These are phyloP conservation scores for Tricholomella constricta DNA, from an alignment of 768 basidiomycete species.

Conservation along the genomic window DNA sequence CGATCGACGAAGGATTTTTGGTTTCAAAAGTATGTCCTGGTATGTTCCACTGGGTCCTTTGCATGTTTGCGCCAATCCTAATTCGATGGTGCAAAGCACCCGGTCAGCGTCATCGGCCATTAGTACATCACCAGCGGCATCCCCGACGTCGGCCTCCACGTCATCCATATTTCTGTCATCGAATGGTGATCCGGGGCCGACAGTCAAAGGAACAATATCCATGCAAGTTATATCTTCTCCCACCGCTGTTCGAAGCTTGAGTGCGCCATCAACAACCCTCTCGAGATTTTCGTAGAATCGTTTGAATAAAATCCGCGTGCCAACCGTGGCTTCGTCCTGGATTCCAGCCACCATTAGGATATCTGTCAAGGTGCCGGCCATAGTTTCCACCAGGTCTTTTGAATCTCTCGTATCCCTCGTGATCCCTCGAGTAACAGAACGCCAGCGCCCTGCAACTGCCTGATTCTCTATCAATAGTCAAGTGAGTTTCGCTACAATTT, in stretches of 20 bases:
- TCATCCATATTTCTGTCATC: conserved; percentile 5
- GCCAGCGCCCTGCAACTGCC: conserved; percentile 53
- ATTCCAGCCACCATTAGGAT: conserved; percentile 12
- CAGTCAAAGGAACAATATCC: conserved; percentile 3
- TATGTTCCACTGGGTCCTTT: not conserved
- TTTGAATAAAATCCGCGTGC: not conserved
- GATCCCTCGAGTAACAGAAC: conserved; percentile 46
- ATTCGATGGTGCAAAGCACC: conserved; percentile 3
- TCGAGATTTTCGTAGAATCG: not conserved
- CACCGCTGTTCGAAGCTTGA: conserved; percentile 6
- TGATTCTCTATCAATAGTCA: conserved; percentile 41
- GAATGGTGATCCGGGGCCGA: conserved; percentile 3
- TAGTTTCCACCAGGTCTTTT: conserved; percentile 4
- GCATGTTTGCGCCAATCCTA: not conserved
- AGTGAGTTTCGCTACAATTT: not conserved
- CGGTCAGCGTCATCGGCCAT: not conserved
- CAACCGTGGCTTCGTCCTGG: not conserved
- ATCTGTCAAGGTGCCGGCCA: conserved; percentile 6
- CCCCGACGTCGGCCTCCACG: too few species aligned
- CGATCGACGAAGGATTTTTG: not conserved
- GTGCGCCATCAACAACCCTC: conserved; percentile 1
- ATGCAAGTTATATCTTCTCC: conserved; percentile 6
- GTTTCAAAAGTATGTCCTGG: not conserved
- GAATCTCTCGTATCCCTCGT: conserved; percentile 32
- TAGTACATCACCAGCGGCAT: too few species aligned